Conservation (phyloP, 1,284 basidiomycete genomes). For the Ceratobasidium sp. region DNA sequence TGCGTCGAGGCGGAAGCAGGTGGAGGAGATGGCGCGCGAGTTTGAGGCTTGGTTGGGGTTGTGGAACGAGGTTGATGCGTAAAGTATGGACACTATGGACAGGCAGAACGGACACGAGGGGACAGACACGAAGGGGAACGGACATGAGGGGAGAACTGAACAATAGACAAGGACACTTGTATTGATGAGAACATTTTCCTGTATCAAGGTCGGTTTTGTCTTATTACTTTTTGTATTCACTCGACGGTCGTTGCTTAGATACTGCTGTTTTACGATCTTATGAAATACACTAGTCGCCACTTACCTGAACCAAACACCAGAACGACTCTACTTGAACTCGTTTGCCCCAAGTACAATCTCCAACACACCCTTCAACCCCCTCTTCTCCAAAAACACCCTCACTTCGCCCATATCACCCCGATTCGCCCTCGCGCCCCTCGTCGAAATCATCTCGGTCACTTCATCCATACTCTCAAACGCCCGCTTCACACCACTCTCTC, state of each 20-base stretch:
- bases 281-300: constrained; percentile 11
- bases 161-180: constrained; percentile 10
- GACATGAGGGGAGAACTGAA: constrained; percentile 1
- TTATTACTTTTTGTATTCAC: constrained; percentile 28
- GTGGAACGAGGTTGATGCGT: constrained; percentile 52
- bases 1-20: constrained; percentile 61
- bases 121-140: neutral
- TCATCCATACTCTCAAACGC: constrained; percentile 47
- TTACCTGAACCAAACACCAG: constrained; percentile 2
- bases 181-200: constrained; percentile 13
- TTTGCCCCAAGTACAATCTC: constrained; percentile 47
- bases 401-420: constrained; percentile 49
- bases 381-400: constrained; percentile 48
- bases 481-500: constrained; percentile 44
- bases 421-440: constrained; percentile 48
- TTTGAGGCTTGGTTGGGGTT: constrained; percentile 66
- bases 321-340: constrained; percentile 35
- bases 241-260: neutral
- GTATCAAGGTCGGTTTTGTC: neutral
- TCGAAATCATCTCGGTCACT: constrained; percentile 47
- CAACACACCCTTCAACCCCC: constrained; percentile 48
- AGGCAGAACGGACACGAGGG: neutral
- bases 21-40: constrained; percentile 63
- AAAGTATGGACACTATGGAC: neutral
- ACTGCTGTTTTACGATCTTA: neutral